Conservation (phyloP, 768 basidiomycete species). For the Amanita rubescens region DNA sequence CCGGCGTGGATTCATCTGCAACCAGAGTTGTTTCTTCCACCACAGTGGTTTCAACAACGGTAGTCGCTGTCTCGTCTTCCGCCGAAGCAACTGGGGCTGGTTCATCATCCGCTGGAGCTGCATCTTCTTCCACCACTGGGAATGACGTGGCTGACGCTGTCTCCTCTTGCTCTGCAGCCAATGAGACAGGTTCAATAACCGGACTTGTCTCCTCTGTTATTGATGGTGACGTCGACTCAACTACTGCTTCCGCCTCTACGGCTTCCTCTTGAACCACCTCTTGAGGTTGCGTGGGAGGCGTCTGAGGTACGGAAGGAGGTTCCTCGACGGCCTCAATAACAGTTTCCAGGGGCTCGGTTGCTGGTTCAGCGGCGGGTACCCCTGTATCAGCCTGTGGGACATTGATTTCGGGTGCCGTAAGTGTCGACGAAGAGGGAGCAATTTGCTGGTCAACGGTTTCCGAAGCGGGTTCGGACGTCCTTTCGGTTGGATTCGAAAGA, state of each 20-base stretch:
- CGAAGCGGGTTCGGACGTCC: background rate
- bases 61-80: conserved; percentile 1
- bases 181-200: no score
- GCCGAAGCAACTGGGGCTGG: background rate
- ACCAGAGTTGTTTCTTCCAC: background rate
- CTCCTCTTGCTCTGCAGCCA: background rate
- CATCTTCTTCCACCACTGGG: conserved; percentile 6
- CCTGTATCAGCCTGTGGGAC: background rate
- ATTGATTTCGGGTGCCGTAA: background rate
- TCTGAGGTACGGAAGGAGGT: conserved; percentile 1
- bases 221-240: background rate
- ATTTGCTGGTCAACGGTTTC: background rate
- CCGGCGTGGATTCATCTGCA: background rate
- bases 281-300: background rate
- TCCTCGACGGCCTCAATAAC: conserved; percentile 5
- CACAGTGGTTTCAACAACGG: background rate
- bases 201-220: no score
- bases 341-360: background rate
- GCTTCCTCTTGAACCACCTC: background rate
- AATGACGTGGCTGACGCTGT: background rate
- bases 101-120: conserved; percentile 8
- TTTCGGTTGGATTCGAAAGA: background rate
- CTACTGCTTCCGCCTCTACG: background rate
- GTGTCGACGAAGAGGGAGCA: background rate
- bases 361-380: background rate